Percentiles rank a stretch among this genome's conserved stretches.
phyloP scores from a whole-genome alignment of 2,329 filamentous ascomycete species.

The Ophiocordyceps camponoti-leonardi region DNA sequence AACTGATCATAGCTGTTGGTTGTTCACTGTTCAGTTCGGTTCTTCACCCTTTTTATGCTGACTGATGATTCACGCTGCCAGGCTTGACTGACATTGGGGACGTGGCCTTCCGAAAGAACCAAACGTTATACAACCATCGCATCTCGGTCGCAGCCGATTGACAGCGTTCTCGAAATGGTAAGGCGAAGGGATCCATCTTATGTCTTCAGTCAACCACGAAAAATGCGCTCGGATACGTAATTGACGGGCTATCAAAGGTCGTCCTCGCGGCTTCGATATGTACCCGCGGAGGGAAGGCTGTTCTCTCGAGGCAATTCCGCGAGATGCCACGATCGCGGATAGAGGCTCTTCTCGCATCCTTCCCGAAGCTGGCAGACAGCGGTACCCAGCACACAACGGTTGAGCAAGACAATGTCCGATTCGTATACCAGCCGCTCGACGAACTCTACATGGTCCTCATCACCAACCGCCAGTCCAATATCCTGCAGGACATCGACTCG shows the following conservation, averaged over 20 bases:
- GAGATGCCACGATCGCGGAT: constrained; percentile 95
- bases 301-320: constrained; percentile 92
- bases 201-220: neutral
- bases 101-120: neutral
- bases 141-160: neutral
- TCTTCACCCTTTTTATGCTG: neutral
- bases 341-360: constrained; percentile 89
- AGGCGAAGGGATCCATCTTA: constrained; percentile 2
- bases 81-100: neutral
- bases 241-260: constrained; percentile 41
- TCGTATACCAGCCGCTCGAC: constrained; percentile 96
- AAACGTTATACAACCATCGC: neutral
- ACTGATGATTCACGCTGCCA: neutral
- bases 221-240: neutral
- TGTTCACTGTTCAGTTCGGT: neutral
- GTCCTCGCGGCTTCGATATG: constrained; percentile 98
- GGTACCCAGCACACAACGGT: constrained; percentile 96
- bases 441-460: constrained; percentile 99
- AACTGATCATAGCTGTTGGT: neutral
- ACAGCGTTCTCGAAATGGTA: constrained; percentile 21
- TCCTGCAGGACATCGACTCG: constrained; percentile 96
- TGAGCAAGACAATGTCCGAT: constrained; percentile 98
- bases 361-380: constrained; percentile 92
- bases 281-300: constrained; percentile 93
- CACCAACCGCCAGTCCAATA: constrained; percentile 98